A percentile compares a stretch with the other conserved stretches of the same genome.
Evolutionary conservation across 768 basidiomycete species (phyloP).

Genomic region (Tephrocybe sp.): DNA sequence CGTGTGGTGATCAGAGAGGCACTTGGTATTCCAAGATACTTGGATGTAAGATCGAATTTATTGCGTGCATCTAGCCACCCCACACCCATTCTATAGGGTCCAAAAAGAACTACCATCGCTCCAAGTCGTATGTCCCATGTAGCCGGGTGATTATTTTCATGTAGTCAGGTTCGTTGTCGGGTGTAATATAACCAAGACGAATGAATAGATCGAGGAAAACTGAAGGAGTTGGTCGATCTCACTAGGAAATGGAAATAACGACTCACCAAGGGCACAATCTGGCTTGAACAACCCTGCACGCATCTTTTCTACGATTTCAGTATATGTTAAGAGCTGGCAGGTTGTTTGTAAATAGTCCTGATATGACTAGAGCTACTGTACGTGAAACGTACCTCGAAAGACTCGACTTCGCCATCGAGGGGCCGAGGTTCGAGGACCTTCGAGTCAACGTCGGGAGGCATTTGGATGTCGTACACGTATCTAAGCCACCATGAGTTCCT

Average conservation of each 20-base stretch:
- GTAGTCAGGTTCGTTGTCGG: constrained; percentile 85
- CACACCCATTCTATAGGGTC: too few species aligned
- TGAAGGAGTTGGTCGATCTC: constrained; percentile 24
- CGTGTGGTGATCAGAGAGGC: too few species aligned
- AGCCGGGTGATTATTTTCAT: constrained; percentile 73
- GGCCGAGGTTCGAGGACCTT: constrained; percentile 65
- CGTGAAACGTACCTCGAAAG: constrained; percentile 65
- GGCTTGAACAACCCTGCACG: constrained; percentile 81
- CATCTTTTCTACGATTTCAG: constrained; percentile 63
- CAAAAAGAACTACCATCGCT: constrained; percentile 43
- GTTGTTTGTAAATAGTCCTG: constrained; percentile 25
- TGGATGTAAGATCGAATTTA: too few species aligned
- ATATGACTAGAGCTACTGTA: not conserved
- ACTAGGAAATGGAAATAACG: not conserved
- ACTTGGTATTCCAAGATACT: too few species aligned
- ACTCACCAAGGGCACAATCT: constrained; percentile 83
- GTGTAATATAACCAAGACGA: constrained; percentile 80
- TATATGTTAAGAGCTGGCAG: constrained; percentile 60
- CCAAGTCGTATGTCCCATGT: constrained; percentile 71
- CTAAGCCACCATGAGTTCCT: constrained; percentile 32
- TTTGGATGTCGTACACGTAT: constrained; percentile 80
- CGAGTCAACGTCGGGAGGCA: constrained; percentile 54
- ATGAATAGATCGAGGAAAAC: constrained; percentile 90
- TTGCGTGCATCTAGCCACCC: too few species aligned
- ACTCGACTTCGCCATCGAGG: constrained; percentile 91